These are phyloP conservation scores for Porphyra umbilicalis DNA, from an alignment of 31 red algal genomes.

Conservation along the genomic window DNA sequence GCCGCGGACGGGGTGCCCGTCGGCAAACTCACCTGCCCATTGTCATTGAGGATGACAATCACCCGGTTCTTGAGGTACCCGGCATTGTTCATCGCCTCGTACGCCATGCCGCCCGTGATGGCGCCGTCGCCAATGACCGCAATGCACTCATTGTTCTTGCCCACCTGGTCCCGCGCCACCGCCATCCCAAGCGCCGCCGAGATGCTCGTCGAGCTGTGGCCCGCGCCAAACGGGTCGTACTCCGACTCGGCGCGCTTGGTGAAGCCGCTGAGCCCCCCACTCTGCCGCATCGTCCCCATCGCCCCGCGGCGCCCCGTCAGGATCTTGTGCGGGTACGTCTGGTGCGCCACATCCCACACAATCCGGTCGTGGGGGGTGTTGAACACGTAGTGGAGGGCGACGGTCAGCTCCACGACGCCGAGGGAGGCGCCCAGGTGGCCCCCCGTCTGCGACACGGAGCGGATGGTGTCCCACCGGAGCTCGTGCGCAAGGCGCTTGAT, in stretches of 20 bases:
- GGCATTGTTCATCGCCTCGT: conserved; percentile 98
- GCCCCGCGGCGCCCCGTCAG: conserved; percentile 75
- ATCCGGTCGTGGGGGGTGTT: conserved; percentile 85
- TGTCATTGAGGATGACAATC: conserved; percentile 97
- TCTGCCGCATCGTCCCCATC: conserved; percentile 82
- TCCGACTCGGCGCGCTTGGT: conserved; percentile 73
- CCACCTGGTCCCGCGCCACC: conserved; percentile 63
- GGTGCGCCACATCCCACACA: conserved; percentile 96
- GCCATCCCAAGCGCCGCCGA: conserved; percentile 90
- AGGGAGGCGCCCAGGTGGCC: conserved; percentile 91
- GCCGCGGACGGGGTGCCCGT: conserved; percentile 87
- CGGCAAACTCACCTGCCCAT: conserved; percentile 85
- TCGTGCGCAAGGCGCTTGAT: conserved; percentile 66
- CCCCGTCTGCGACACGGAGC: conserved; percentile 74
- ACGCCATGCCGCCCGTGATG: conserved; percentile 95
- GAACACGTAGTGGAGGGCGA: conserved; percentile 94
- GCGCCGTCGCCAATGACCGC: conserved; percentile 98
- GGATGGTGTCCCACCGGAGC: conserved; percentile 87
- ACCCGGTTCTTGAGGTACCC: conserved; percentile 86
- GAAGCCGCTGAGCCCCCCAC: conserved; percentile 83
- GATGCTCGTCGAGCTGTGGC: conserved; percentile 84
- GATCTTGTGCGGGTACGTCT: conserved; percentile 98
- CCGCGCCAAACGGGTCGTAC: conserved; percentile 93
- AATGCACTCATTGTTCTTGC: conserved; percentile 56
- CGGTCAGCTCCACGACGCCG: conserved; percentile 92